Percentiles rank a stretch among this genome's conserved stretches.
Conservation (phyloP, 129 eudicot genomes). For the Flaveria sonorensis region DNA sequence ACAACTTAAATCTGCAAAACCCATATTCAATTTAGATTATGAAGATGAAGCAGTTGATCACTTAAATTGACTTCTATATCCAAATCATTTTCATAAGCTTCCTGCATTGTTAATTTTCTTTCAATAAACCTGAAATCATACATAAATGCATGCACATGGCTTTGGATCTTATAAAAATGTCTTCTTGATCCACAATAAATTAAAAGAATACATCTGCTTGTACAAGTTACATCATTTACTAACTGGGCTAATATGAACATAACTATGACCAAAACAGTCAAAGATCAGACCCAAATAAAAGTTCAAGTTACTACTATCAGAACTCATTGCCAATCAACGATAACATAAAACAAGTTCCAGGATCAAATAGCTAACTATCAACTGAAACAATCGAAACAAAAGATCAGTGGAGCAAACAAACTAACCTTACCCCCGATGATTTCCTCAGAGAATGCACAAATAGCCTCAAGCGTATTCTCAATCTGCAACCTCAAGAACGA, state of each 20-base stretch:
- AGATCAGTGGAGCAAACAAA: slow-evolving; percentile 19
- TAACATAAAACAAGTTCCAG: neutral
- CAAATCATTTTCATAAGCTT: neutral
- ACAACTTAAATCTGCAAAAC: neutral
- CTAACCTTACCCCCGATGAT: slow-evolving; percentile 79
- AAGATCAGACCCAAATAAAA: slow-evolving; percentile 2
- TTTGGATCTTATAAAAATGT: neutral
- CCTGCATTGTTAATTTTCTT: neutral
- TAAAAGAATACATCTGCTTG: neutral
- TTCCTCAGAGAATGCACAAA: slow-evolving; percentile 60
- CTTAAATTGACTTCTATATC: neutral
- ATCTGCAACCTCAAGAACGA: slow-evolving; percentile 67
- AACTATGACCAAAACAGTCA: slow-evolving; percentile 17
- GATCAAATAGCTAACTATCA: neutral
- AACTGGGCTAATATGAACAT: neutral
- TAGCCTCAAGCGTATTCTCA: slow-evolving; percentile 67
- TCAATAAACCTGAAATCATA: slow-evolving; percentile 12
- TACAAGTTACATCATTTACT: neutral
- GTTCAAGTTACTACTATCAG: slow-evolving; percentile 1
- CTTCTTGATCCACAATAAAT: slow-evolving; percentile 5
- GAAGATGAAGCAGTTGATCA: neutral
- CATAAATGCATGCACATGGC: neutral
- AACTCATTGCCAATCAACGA: neutral
- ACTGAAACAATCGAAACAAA: neutral
- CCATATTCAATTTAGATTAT: neutral